Evolutionary conservation across 2,329 filamentous ascomycete species (phyloP).

Genomic region (Colletotrichum kahawae): DNA sequence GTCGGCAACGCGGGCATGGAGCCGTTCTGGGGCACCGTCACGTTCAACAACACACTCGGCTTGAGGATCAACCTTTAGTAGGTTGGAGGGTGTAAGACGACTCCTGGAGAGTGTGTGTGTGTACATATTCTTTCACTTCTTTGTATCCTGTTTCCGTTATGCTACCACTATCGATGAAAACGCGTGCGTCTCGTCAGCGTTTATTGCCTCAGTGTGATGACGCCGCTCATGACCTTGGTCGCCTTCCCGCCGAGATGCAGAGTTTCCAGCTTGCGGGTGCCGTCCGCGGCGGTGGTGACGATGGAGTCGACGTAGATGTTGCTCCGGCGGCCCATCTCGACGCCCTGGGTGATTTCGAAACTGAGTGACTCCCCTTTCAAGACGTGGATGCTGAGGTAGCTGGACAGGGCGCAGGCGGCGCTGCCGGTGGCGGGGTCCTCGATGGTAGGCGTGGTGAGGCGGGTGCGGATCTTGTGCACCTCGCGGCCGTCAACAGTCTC

Average conservation of each 20-base stretch:
- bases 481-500: not conserved
- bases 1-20: constrained; percentile 44
- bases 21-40: constrained; percentile 27
- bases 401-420: constrained; percentile 61
- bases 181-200: not conserved
- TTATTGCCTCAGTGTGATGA: not conserved
- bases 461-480: constrained; percentile 50
- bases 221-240: constrained; percentile 13
- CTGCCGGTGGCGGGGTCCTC: constrained; percentile 70
- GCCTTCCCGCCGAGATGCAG: constrained; percentile 17
- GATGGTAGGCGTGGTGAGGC: constrained; percentile 60
- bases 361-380: constrained; percentile 26
- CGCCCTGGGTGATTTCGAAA: constrained; percentile 23
- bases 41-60: constrained; percentile 27
- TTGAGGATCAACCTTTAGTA: constrained; percentile 24
- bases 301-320: constrained; percentile 6
- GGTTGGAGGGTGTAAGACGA: not conserved
- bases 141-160: not conserved
- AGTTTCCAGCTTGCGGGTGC: not conserved
- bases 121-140: not conserved
- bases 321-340: constrained; percentile 21
- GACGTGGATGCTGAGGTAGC: constrained; percentile 56
- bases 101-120: not conserved
- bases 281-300: not conserved
- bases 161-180: not conserved